Percentiles rank a stretch among this genome's conserved stretches.
phyloP scores from a whole-genome alignment of 768 basidiomycete genomes.

The Trametes cingulata region DNA sequence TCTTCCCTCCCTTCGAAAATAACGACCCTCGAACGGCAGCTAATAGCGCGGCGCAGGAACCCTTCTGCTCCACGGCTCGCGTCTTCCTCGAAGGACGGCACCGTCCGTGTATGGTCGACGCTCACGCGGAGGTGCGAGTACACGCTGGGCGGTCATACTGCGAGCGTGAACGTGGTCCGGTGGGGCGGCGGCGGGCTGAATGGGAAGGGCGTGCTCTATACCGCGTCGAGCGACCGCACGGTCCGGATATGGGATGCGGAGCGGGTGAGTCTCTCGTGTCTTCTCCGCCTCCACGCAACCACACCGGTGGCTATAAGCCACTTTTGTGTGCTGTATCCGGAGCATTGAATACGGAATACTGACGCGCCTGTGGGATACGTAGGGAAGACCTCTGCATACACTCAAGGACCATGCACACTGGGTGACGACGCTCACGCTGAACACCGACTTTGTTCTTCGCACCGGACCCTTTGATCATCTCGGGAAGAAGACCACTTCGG shows the following conservation, averaged over 20 bases:
- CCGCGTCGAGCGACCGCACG: constrained; percentile 91
- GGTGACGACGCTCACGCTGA: constrained; percentile 96
- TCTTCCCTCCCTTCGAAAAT: background rate
- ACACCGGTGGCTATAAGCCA: background rate
- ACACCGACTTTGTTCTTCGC: constrained; percentile 92
- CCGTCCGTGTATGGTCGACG: constrained; percentile 92
- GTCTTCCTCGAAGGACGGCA: constrained; percentile 94
- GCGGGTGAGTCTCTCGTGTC: constrained; percentile 47
- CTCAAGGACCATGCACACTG: constrained; percentile 97
- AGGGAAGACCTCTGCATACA: constrained; percentile 84
- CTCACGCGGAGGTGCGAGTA: constrained; percentile 72
- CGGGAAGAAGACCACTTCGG: constrained; percentile 72
- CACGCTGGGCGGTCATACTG: constrained; percentile 89
- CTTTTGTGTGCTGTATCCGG: no score
- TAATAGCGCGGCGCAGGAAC: constrained; percentile 53
- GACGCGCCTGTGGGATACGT: constrained; percentile 5
- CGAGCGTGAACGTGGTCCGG: constrained; percentile 91
- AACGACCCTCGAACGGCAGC: constrained; percentile 1
- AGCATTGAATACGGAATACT: background rate
- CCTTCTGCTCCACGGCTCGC: constrained; percentile 79
- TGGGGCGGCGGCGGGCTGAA: constrained; percentile 87
- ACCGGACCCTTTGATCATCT: constrained; percentile 95
- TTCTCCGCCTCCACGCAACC: background rate
- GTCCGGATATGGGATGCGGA: constrained; percentile 94
- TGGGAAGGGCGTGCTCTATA: constrained; percentile 79